phyloP scores from a whole-genome alignment of 2,329 filamentous ascomycete species.

The Chalaropsis thielavioides region DNA sequence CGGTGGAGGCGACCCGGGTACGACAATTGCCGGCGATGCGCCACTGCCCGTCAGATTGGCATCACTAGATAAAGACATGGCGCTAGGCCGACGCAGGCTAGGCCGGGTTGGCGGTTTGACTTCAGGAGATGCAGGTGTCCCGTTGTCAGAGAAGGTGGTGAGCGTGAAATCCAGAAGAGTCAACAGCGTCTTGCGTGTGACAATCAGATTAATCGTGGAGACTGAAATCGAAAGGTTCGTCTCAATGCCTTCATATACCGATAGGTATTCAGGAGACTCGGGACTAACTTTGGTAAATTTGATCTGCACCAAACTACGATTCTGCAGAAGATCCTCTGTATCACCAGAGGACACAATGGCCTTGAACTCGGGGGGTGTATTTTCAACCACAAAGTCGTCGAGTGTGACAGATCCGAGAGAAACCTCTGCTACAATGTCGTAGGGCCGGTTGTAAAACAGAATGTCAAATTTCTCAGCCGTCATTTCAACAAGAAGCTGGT shows the following conservation, averaged over 20 bases:
- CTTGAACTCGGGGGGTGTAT: conserved; percentile 80
- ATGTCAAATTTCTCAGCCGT: conserved; percentile 81
- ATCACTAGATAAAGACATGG: conserved; percentile 14
- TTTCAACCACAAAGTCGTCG: conserved; percentile 79
- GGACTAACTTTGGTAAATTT: conserved; percentile 84
- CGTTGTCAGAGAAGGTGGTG: conserved; percentile 63
- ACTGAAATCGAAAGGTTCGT: conserved; percentile 83
- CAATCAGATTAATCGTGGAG: conserved; percentile 89
- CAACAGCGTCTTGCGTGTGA: conserved; percentile 82
- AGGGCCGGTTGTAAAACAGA: conserved; percentile 74
- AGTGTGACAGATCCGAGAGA: conserved; percentile 74
- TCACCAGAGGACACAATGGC: conserved; percentile 85
- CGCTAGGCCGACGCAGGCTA: conserved; percentile 13
- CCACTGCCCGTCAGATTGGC: background rate
- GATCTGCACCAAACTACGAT: conserved; percentile 71
- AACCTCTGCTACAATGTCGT: conserved; percentile 87
- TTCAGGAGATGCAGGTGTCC: conserved; percentile 23
- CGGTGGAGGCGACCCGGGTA: conserved; percentile 18
- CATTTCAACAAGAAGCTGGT: conserved; percentile 75
- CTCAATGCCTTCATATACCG: conserved; percentile 81
- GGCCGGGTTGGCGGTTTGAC: conserved; percentile 18
- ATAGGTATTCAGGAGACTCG: conserved; percentile 83
- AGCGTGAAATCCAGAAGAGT: conserved; percentile 90
- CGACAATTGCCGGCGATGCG: conserved; percentile 7
- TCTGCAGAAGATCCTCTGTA: conserved; percentile 54